Conservation (phyloP, 129 eudicot genomes). For the Daucus carota region DNA sequence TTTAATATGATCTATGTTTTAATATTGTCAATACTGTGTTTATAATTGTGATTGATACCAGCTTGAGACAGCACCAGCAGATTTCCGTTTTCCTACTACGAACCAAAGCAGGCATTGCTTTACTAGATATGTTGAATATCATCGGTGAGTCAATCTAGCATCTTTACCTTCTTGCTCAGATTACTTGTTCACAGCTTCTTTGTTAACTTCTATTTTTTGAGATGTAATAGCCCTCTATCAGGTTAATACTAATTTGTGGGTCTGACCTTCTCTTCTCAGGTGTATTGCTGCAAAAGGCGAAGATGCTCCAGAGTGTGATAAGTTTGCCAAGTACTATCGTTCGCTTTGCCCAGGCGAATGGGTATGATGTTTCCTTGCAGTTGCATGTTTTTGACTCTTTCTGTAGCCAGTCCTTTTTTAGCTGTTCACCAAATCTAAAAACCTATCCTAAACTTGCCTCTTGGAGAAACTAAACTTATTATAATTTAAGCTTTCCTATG, state of each 20-base stretch:
- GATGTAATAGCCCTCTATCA: background rate
- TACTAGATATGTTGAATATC: slow-evolving; percentile 91
- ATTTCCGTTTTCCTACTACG: slow-evolving; percentile 81
- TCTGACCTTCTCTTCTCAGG: slow-evolving; percentile 29
- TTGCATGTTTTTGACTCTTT: background rate
- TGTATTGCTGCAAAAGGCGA: slow-evolving; percentile 96
- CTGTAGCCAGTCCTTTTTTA: background rate
- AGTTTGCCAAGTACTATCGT: slow-evolving; percentile 90
- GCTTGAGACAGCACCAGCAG: slow-evolving; percentile 96
- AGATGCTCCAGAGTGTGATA: slow-evolving; percentile 84
- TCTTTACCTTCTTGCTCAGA: background rate
- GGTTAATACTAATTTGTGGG: background rate
- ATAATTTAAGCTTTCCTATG: background rate
- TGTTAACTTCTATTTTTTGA: background rate
- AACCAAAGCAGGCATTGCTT: slow-evolving; percentile 96
- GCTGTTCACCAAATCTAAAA: background rate
- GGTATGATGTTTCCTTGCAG: slow-evolving; percentile 39
- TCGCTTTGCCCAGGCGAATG: slow-evolving; percentile 99
- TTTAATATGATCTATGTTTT: background rate
- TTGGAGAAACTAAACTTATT: background rate
- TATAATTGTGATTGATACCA: slow-evolving; percentile 18
- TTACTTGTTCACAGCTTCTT: background rate
- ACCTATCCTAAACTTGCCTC: background rate
- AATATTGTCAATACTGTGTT: background rate
- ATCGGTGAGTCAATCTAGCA: slow-evolving; percentile 39